phyloP scores from a whole-genome alignment of 768 basidiomycete species.

The Lactifluus pinguis region DNA sequence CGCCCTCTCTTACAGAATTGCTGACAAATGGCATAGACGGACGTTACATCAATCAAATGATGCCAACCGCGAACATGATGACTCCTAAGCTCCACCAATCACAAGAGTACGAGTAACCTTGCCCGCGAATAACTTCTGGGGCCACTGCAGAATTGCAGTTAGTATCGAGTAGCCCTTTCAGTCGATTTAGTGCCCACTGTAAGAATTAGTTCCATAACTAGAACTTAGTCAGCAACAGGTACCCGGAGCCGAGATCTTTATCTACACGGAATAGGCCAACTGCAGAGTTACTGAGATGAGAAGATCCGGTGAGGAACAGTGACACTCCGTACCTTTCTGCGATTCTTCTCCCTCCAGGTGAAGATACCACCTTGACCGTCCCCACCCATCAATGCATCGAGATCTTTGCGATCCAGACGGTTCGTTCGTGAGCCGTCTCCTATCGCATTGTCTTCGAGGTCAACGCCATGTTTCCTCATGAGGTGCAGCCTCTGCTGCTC shows the following conservation, averaged over 20 bases:
- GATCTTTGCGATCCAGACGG: slow-evolving; percentile 71
- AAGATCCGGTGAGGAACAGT: slow-evolving; percentile 23
- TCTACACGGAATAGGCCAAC: slow-evolving; percentile 87
- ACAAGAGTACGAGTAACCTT: slow-evolving; percentile 89
- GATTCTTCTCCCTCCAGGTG: slow-evolving; percentile 92
- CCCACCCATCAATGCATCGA: slow-evolving; percentile 78
- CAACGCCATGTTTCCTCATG: slow-evolving; percentile 88
- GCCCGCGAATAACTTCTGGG: slow-evolving; percentile 82
- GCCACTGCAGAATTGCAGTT: slow-evolving; percentile 49
- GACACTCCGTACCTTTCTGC: slow-evolving; percentile 65
- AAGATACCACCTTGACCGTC: slow-evolving; percentile 78
- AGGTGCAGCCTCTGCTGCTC: slow-evolving; percentile 87
- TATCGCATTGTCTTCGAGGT: slow-evolving; percentile 72
- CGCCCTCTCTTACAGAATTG: too few species aligned
- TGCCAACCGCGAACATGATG: slow-evolving; percentile 96
- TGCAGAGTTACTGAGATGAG: slow-evolving; percentile 24
- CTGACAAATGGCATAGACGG: too few species aligned
- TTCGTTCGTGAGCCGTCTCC: slow-evolving; percentile 66
- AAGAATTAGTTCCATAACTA: slow-evolving; percentile 81
- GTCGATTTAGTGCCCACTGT: slow-evolving; percentile 45
- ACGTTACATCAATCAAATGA: too few species aligned
- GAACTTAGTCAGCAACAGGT: slow-evolving; percentile 23
- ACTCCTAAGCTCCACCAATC: slow-evolving; percentile 99
- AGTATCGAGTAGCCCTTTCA: neutral
- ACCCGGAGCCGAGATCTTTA: slow-evolving; percentile 17